Evolutionary conservation across 495 filamentous ascomycete genomes (phyloP), one percentile per base, ranked within the genome.

Genomic region (Evansstolkia leycettana): DNA sequence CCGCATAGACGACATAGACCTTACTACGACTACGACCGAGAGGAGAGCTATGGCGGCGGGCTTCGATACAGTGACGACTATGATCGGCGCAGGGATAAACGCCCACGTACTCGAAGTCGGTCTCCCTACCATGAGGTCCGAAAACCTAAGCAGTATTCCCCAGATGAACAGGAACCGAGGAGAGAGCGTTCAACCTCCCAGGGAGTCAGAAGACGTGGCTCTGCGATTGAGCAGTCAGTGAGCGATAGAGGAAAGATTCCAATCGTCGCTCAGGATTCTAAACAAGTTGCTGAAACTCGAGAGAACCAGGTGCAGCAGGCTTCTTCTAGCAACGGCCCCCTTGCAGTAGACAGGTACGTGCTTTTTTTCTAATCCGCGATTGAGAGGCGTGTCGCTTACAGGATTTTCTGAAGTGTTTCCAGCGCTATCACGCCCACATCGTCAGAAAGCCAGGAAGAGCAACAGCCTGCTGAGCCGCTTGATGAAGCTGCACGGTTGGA

Each of bases 401-500:
- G 4, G 9, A 2, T 25, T 9, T 4, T 18, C 7, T 6, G 7
- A 7, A 10, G 13, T 15, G 6, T 17, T 17, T 31, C 16, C 24
- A 55, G 46, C 20, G 27, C 38, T 11, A 34, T 45, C 10, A 17
- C 31, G 25, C 31, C 26, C 28, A 38, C 34, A 17, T 23, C 35
- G 32, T 37, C 41, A 28, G 49, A 51, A 10, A 30, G 13, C 15
- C 42, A 28, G 17, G 48, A 52, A 42, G 58, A 60, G 17, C 33
- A 45, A 25, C 49, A 61, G 23, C 51, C 55, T 32, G 38, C 45
- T 33, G 67, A 73, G 45, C 63, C 70, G 15, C 47, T 84, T 40
- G 80, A 93, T 48, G 81, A 92, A 65, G 80, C 77, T 36, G 71
- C 78, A 34, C 68, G 86, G 45, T 76, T 93, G 44, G 84, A 93